Evolutionary conservation across 768 basidiomycete species (phyloP).

Genomic region (Phylloporus scabripes): DNA sequence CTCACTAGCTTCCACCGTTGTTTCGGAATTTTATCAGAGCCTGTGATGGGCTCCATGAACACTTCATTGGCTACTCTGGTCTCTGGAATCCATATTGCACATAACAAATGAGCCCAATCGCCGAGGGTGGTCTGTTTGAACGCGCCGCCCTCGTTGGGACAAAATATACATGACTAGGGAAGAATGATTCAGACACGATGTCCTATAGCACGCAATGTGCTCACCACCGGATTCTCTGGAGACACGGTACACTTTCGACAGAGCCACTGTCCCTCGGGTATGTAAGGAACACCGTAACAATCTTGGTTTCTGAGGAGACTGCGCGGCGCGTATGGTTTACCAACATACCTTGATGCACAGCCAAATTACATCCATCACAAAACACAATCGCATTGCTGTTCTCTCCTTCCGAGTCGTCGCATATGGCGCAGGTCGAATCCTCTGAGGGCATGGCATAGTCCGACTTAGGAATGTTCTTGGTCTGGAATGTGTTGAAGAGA

Average conservation of each 20-base stretch:
- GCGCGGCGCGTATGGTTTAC: not conserved
- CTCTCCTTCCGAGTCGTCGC: slow-evolving; percentile 97
- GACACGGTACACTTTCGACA: slow-evolving; percentile 98
- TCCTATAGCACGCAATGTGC: slow-evolving; percentile 23
- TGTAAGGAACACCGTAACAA: slow-evolving; percentile 98
- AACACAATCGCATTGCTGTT: slow-evolving; percentile 99
- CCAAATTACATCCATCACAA: slow-evolving; percentile 97
- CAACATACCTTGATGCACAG: slow-evolving; percentile 94
- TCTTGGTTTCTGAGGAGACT: slow-evolving; percentile 45
- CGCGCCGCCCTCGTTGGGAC: slow-evolving; percentile 94
- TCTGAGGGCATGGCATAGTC: slow-evolving; percentile 86
- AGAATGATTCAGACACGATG: not conserved
- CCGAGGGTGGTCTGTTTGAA: slow-evolving; percentile 95
- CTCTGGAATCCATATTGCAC: slow-evolving; percentile 97
- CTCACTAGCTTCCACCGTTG: slow-evolving; percentile 91
- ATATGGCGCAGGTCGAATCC: slow-evolving; percentile 94
- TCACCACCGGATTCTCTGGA: slow-evolving; percentile 90
- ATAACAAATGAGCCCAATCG: slow-evolving; percentile 94
- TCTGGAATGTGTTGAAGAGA: slow-evolving; percentile 41
- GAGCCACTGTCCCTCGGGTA: slow-evolving; percentile 99
- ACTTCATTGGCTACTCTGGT: slow-evolving; percentile 88
- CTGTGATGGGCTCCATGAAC: slow-evolving; percentile 97
- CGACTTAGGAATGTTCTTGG: slow-evolving; percentile 88
- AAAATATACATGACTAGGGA: slow-evolving; percentile 81
- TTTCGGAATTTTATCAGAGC: slow-evolving; percentile 81